phyloP scores from a whole-genome alignment of 768 basidiomycete species.

The Dioszegia aurantiaca region DNA sequence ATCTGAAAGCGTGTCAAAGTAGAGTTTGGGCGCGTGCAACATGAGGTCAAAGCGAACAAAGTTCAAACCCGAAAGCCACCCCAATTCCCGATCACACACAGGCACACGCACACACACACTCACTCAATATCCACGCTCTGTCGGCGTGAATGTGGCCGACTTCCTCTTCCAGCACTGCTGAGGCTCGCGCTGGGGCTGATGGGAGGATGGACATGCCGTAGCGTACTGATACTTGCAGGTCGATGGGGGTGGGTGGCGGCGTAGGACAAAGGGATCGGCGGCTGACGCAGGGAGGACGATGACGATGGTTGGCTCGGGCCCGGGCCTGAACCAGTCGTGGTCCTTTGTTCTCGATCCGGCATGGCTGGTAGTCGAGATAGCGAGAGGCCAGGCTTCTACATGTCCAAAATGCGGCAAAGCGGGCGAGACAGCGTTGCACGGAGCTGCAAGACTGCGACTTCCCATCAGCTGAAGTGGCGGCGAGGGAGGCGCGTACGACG shows the following conservation, averaged over 20 bases:
- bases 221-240: constrained; percentile 10
- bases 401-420: no score
- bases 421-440: no score
- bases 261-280: constrained; percentile 7
- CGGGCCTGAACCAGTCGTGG: no score
- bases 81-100: not conserved
- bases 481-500: not conserved
- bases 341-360: constrained; percentile 10
- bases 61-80: no score
- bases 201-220: not conserved
- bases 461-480: no score
- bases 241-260: not conserved
- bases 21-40: not conserved
- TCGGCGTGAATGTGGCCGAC: constrained; percentile 9
- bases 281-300: not conserved
- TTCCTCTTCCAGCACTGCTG: not conserved
- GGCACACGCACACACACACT: constrained; percentile 5
- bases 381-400: no score
- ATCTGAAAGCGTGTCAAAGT: not conserved
- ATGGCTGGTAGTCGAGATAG: not conserved
- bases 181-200: not conserved
- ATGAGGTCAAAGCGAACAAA: no score
- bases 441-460: no score
- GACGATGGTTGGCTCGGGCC: not conserved
- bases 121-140: constrained; percentile 14